phyloP scores from a whole-genome alignment of 305 asterid genomes.

The Striga hermonthica region DNA sequence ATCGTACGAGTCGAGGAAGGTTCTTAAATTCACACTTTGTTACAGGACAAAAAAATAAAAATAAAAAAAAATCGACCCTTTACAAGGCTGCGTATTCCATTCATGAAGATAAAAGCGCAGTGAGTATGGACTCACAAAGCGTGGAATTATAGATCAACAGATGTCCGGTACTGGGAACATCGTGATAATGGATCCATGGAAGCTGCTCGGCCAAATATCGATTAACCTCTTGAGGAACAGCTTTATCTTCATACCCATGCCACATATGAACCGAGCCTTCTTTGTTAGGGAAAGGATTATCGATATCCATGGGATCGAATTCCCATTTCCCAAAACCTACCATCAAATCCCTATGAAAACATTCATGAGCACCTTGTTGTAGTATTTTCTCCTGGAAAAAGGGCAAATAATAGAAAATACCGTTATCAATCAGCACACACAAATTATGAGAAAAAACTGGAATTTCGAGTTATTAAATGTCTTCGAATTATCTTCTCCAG shows the following conservation, averaged over 20 bases:
- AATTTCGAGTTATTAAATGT: neutral
- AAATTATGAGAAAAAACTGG: neutral
- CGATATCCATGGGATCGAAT: constrained; percentile 57
- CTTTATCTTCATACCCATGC: constrained; percentile 69
- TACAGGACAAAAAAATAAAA: neutral
- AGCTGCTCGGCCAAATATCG: constrained; percentile 50
- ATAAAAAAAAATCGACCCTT: neutral
- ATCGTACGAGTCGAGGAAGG: neutral
- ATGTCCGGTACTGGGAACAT: constrained; percentile 73
- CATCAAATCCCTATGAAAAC: constrained; percentile 58
- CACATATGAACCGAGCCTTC: constrained; percentile 72
- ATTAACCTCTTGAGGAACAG: constrained; percentile 45
- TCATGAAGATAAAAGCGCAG: constrained; percentile 41
- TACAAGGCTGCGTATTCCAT: neutral
- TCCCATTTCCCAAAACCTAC: constrained; percentile 60
- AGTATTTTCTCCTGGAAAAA: constrained; percentile 50
- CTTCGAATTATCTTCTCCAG: neutral
- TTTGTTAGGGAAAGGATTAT: constrained; percentile 55
- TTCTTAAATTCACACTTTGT: neutral
- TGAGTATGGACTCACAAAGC: constrained; percentile 53
- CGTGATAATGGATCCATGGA: constrained; percentile 77
- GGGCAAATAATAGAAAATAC: neutral
- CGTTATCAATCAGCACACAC: constrained; percentile 2
- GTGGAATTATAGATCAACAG: constrained; percentile 42
- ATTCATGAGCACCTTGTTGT: constrained; percentile 69